Evolutionary conservation across 345 rosid genomes (phyloP), one percentile per base, ranked within the genome.

Genomic region (Eucalyptus melliodora): DNA sequence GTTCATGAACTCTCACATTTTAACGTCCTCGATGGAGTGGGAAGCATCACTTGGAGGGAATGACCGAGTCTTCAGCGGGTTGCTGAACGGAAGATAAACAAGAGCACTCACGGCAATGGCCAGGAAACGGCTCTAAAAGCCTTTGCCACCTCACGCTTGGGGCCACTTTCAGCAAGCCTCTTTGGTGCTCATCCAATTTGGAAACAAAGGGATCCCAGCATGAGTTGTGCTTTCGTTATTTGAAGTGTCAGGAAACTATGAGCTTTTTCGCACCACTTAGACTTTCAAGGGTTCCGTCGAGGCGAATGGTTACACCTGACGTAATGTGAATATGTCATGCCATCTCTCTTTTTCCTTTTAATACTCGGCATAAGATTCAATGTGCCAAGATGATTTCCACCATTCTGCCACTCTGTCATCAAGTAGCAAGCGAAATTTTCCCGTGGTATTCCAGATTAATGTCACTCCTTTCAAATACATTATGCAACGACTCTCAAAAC

Each of bases 11-110:
- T 91, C 95, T 15, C 91, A 88, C 47, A 92, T 95, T 19, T 47
- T 80, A 59, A 90, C 89, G 19, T 91, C 95, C 82, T 93, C 96
- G 14, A 88, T 88, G 27, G 97, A 94, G 51, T 93, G 95, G 95
- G 96, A 95, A 89, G 96, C 95, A 11, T 95, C 96, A 17, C 86
- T 91, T 5, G 97, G 95, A 86, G 96, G 94, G 42, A 93, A 87
- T 89, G 91, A 95, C 94, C 94, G 92, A 86, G 93, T 95, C 89
- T 95, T 95, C 88, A 95, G 96, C 67, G 94, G 95, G 24, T 9
- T 95, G 17, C 88, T 91, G 81, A 89, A 86, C 81, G 96, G 96
- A 91, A 93, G 96, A 94, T 95, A 87, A 92, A 67, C 80, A 5
- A 16, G 42, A 16, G 23, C 80, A 31, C 80, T 67, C 42, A 3